phyloP scores from a whole-genome alignment of 1,284 basidiomycete species.

The Malassezia restricta region DNA sequence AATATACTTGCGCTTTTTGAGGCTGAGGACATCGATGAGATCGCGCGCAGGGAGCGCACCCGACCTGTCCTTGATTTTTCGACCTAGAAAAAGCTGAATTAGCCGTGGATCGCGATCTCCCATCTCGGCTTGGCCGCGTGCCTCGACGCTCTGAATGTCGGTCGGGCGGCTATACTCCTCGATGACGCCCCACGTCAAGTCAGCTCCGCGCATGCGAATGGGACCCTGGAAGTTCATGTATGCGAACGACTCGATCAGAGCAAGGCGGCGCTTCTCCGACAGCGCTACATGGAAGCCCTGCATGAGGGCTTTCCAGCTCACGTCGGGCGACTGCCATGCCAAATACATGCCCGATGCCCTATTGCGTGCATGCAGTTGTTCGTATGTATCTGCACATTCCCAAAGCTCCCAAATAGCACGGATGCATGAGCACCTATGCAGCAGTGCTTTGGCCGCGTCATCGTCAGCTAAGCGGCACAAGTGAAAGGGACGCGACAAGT shows the following conservation, averaged over 20 bases:
- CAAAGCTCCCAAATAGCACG: slow-evolving; percentile 54
- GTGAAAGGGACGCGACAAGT: slow-evolving; percentile 25
- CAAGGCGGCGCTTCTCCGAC: slow-evolving; percentile 18
- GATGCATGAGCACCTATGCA: slow-evolving; percentile 67
- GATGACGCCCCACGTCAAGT: slow-evolving; percentile 65
- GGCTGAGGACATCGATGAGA: slow-evolving; percentile 50
- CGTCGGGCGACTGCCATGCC: slow-evolving; percentile 14
- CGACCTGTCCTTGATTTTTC: slow-evolving; percentile 16
- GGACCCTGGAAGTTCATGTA: slow-evolving; percentile 74
- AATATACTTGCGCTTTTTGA: slow-evolving; percentile 75
- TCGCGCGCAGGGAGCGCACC: slow-evolving; percentile 19
- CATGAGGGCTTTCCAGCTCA: slow-evolving; percentile 36
- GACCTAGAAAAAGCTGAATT: slow-evolving; percentile 32
- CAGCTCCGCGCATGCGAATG: slow-evolving; percentile 70
- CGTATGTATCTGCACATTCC: slow-evolving; percentile 33
- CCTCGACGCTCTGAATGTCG: slow-evolving; percentile 2
- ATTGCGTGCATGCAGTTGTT: slow-evolving; percentile 30
- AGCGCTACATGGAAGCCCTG: slow-evolving; percentile 32
- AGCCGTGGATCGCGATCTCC: slow-evolving; percentile 28
- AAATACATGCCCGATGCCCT: slow-evolving; percentile 13
- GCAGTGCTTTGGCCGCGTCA: slow-evolving; percentile 61
- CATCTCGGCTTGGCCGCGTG: slow-evolving; percentile 13
- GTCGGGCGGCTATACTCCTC: slow-evolving; percentile 64
- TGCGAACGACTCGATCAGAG: slow-evolving; percentile 65
- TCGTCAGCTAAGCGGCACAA: slow-evolving; percentile 31